Percentiles rank a stretch among this genome's conserved stretches.
These are phyloP conservation scores for Cutaneotrichosporon arboriforme DNA, from an alignment of 1,284 basidiomycete species.

Conservation along the genomic window DNA sequence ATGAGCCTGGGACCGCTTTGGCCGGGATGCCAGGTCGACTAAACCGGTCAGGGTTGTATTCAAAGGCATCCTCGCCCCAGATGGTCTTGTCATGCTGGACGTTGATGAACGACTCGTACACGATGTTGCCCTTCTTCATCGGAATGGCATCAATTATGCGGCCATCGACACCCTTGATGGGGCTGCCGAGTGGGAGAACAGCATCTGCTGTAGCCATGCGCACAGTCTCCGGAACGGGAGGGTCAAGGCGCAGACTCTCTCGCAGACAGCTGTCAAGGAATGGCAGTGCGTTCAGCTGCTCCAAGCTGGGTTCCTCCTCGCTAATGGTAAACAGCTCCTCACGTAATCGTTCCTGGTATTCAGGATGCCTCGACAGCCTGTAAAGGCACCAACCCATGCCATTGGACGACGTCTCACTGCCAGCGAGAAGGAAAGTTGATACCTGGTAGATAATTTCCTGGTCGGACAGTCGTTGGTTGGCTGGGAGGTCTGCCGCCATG, in stretches of 20 bases:
- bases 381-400: constrained; percentile 68
- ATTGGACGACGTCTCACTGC: constrained; percentile 71
- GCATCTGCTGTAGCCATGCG: constrained; percentile 57
- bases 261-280: constrained; percentile 62
- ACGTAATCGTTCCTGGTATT: constrained; percentile 57
- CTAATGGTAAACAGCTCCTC: constrained; percentile 50
- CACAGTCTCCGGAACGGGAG: constrained; percentile 63
- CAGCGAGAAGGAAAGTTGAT: constrained; percentile 59
- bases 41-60: constrained; percentile 52
- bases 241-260: constrained; percentile 61
- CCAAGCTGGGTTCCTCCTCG: constrained; percentile 43
- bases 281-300: constrained; percentile 48
- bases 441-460: constrained; percentile 68
- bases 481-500: constrained; percentile 53
- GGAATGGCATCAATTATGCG: constrained; percentile 37
- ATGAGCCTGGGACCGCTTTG: constrained; percentile 56
- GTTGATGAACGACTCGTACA: constrained; percentile 51
- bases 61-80: constrained; percentile 59
- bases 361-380: constrained; percentile 56
- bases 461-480: constrained; percentile 57
- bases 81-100: constrained; percentile 5
- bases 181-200: constrained; percentile 56
- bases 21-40: constrained; percentile 6
- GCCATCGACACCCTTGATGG: constrained; percentile 45
- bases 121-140: constrained; percentile 32